Base-by-base conservation (phyloP, 257 asterid genomes). In the Nicotiana tomentosiformis region DNA sequence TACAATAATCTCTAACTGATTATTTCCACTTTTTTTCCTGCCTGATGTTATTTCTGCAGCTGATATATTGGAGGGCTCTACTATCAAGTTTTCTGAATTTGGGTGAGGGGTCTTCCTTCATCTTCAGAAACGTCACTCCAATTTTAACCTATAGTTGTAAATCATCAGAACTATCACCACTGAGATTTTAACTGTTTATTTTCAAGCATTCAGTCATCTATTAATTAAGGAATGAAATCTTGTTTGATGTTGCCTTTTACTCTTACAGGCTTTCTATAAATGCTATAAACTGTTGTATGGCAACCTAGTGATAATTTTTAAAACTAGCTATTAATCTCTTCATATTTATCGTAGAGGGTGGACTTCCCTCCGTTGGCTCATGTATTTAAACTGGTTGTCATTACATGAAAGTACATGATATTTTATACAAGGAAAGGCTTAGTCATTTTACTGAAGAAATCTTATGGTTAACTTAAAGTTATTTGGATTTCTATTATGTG, bases 121-220 rank as follows among this genome's bases (percentile, higher is more conserved):
- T 51, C 65, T 51, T 51, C 64, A 51, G 65, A 51, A 51, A 76
- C 18, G 64, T 51, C 55, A 23, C 46, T 29, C n/a, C 46, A 76
- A 4, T 76, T 76, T 76, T 76, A 76, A 76, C 80, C 80, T 76
- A 51, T 76, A 76, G 46, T 51, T 76, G 80, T 76, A 76, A 76
- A 76, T 76, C 80, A 51, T 76, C 37, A 76, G 11, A 76, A 76
- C 23, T 76, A 51, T 51, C 16, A 33, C 80, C 29, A 29, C 65
- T 51, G 65, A 53, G 46, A 76, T 76, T 51, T 76, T 23, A 49
- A 76, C 79, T 29, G 39, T 16, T 76, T 76, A 14, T 76, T 29
- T 51, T 76, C 17, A 76, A 76, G 80, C 26, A 29, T 51, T 76
- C 64, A 51, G 65, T 29, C 2, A 29, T 76, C 64, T 51, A 46